Percentiles rank a stretch among this genome's conserved stretches.
Evolutionary conservation across 176 grass and related monocot species (phyloP).

Genomic region (Musa troglodytarum): DNA sequence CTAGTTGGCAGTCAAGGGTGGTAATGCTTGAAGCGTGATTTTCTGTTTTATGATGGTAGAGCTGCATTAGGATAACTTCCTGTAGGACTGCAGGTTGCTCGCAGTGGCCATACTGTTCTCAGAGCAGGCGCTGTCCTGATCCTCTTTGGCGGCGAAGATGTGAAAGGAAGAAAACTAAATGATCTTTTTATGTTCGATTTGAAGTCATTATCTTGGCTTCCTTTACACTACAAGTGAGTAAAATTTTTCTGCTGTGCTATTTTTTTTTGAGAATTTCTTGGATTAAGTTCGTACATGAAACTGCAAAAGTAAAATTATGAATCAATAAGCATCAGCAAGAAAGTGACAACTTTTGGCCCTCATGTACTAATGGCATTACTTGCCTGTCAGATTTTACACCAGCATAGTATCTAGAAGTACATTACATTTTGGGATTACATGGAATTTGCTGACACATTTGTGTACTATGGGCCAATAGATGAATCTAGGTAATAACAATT

Average conservation of each 20-base stretch:
- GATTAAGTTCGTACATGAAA: background rate
- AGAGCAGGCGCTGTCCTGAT: constrained; percentile 81
- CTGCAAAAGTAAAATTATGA: background rate
- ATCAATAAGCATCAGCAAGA: background rate
- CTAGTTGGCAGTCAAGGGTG: background rate
- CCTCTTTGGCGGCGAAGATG: constrained; percentile 84
- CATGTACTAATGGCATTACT: background rate
- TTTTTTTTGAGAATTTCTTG: background rate
- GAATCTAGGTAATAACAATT: background rate
- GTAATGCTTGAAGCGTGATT: background rate
- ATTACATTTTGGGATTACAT: background rate
- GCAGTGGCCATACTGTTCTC: constrained; percentile 78
- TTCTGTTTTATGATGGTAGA: background rate
- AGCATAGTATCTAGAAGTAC: too few relatives aligned
- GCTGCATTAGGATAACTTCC: background rate
- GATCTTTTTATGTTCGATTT: constrained; percentile 98
- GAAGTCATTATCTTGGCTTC: constrained; percentile 94
- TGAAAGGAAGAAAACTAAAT: constrained; percentile 86
- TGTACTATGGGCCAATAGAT: background rate
- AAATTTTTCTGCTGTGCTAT: background rate
- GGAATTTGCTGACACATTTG: background rate
- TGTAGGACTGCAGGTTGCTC: constrained; percentile 50
- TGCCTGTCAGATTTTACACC: background rate
- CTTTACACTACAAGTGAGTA: constrained; percentile 91
- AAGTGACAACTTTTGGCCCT: background rate